Evolutionary conservation across 2,329 filamentous ascomycete species (phyloP).

Genomic region (Trichophyton equinum): DNA sequence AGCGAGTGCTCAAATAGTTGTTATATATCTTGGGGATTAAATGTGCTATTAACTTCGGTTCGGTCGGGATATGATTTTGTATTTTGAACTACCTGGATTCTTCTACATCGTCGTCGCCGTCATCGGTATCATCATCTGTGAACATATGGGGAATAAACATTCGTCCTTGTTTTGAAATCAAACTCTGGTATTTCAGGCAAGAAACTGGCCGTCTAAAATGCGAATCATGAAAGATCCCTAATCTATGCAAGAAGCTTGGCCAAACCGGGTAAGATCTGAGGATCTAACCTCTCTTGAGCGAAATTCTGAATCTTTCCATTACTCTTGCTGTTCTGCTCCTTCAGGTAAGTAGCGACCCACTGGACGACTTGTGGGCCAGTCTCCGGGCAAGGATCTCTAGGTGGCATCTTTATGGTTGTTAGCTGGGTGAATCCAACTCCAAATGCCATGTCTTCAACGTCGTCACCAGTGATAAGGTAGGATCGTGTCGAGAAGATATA

Average conservation of each 20-base stretch:
- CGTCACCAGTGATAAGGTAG: constrained; percentile 57
- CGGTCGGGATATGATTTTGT: neutral
- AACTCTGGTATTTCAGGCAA: neutral
- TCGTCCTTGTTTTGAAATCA: neutral
- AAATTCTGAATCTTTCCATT: constrained; percentile 58
- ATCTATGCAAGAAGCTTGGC: constrained; percentile 19
- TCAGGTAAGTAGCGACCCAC: constrained; percentile 76
- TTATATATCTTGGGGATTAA: neutral
- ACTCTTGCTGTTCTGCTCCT: constrained; percentile 62
- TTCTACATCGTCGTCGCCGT: neutral
- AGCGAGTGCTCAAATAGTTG: neutral
- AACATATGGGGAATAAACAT: neutral
- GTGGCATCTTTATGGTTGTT: constrained; percentile 69
- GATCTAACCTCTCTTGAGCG: constrained; percentile 56
- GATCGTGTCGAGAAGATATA: constrained; percentile 79
- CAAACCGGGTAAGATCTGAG: constrained; percentile 42
- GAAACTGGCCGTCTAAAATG: neutral
- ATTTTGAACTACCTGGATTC: neutral
- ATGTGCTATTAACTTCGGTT: neutral
- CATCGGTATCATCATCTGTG: neutral
- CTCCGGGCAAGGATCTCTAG: constrained; percentile 73
- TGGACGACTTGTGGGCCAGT: constrained; percentile 61
- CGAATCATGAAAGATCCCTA: neutral
- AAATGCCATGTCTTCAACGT: constrained; percentile 89
- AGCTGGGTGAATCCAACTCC: constrained; percentile 88